These are phyloP conservation scores for Thamnidium elegans DNA, from an alignment of 192 early-diverging fungal species.

Conservation along the genomic window DNA sequence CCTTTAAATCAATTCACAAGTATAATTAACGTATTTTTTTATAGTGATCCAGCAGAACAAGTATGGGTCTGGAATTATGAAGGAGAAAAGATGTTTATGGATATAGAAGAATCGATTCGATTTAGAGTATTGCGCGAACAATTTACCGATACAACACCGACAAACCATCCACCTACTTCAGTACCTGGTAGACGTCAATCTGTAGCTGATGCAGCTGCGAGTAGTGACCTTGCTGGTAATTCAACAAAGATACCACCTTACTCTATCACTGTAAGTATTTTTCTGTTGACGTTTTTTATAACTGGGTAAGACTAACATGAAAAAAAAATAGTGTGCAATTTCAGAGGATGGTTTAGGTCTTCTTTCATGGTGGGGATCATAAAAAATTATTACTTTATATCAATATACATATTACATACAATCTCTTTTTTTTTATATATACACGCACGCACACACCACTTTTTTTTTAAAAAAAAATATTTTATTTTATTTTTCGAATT, in stretches of 20 bases:
- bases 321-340: conserved; percentile 53
- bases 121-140: conserved; percentile 71
- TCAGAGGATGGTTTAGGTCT: conserved; percentile 67
- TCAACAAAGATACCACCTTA: conserved; percentile 53
- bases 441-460: neutral
- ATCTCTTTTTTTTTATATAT: neutral
- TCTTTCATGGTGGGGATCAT: conserved; percentile 65
- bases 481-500: neutral
- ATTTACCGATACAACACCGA: conserved; percentile 77
- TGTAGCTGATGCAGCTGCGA: conserved; percentile 32
- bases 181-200: conserved; percentile 37
- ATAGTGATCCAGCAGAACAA: conserved; percentile 60
- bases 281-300: neutral
- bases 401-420: neutral
- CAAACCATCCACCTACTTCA: conserved; percentile 43
- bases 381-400: neutral
- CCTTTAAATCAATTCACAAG: neutral
- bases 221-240: conserved; percentile 43
- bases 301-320: neutral
- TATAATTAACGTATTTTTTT: conserved; percentile 5
- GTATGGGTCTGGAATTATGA: conserved; percentile 89
- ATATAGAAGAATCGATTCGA: conserved; percentile 72
- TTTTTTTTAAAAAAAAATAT: conserved; percentile 1
- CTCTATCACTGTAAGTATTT: conserved; percentile 46
- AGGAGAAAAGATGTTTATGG: conserved; percentile 76